Conservation (phyloP, 768 basidiomycete species). For the Suillus hirtellus region DNA sequence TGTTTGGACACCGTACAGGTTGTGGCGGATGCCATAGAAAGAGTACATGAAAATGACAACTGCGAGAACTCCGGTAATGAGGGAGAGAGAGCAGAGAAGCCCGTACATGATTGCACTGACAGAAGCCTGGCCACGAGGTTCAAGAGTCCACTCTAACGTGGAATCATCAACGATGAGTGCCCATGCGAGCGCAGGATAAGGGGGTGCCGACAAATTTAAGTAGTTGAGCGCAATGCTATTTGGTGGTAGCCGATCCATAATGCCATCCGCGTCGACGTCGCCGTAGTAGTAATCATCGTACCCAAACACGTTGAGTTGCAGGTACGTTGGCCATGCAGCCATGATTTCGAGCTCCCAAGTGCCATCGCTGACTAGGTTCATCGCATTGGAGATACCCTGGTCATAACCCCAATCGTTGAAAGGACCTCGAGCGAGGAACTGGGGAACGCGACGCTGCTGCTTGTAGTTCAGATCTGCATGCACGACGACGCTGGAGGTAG, state of each 20-base stretch:
- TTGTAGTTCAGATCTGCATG: conserved; percentile 74
- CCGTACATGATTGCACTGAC: conserved; percentile 89
- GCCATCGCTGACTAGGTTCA: conserved; percentile 63
- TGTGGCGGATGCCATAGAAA: conserved; percentile 95
- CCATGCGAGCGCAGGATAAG: conserved; percentile 87
- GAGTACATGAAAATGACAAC: conserved; percentile 91
- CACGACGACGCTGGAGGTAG: conserved; percentile 64
- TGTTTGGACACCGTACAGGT: conserved; percentile 85
- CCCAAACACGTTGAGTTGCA: conserved; percentile 89
- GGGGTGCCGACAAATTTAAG: conserved; percentile 89
- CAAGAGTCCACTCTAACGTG: conserved; percentile 71
- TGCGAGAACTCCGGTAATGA: conserved; percentile 84
- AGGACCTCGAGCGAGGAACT: conserved; percentile 82
- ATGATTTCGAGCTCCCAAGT: conserved; percentile 88
- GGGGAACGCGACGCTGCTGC: conserved; percentile 75
- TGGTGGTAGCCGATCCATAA: conserved; percentile 89
- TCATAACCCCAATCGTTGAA: conserved; percentile 95
- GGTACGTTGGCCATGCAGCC: conserved; percentile 85
- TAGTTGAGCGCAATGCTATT: conserved; percentile 85
- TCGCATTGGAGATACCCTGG: conserved; percentile 69
- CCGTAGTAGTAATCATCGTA: conserved; percentile 94
- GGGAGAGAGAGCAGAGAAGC: conserved; percentile 75
- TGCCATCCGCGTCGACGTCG: conserved; percentile 82
- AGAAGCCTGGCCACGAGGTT: conserved; percentile 79
- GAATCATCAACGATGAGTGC: conserved; percentile 77